phyloP scores from a whole-genome alignment of 2,329 filamentous ascomycete genomes.

The Cordyceps farinosa region DNA sequence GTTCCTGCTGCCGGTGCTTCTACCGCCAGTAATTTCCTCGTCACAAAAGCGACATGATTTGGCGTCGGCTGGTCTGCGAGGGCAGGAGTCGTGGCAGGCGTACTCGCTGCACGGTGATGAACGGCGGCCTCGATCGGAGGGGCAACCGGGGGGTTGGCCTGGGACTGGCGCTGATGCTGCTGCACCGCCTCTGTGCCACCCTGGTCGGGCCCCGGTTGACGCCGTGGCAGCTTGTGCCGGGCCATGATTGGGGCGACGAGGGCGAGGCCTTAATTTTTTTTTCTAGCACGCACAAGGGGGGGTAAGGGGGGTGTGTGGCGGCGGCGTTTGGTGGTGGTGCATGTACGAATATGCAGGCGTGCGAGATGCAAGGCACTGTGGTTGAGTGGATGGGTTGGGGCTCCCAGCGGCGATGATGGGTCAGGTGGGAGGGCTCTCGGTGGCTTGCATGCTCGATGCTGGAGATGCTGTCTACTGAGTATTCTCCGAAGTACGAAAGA shows the following conservation, averaged over 20 bases:
- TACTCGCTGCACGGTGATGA: not conserved
- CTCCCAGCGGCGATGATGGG: not conserved
- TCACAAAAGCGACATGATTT: conserved; percentile 22
- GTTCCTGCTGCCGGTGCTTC: not conserved
- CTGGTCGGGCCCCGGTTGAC: conserved; percentile 3
- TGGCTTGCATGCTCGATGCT: conserved; percentile 7
- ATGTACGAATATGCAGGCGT: conserved; percentile 9
- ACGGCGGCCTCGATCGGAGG: conserved; percentile 14
- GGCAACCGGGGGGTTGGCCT: conserved; percentile 24
- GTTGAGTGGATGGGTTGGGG: conserved; percentile 1
- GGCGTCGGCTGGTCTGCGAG: not conserved
- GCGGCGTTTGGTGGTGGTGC: not conserved
- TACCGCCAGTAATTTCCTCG: not conserved
- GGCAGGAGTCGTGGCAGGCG: conserved; percentile 1
- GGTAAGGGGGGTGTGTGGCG: not conserved
- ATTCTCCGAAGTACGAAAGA: not conserved
- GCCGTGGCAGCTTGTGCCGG: conserved; percentile 11
- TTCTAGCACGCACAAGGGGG: not conserved
- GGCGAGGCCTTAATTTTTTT: conserved; percentile 2
- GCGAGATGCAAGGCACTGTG: conserved; percentile 16
- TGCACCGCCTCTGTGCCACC: conserved; percentile 1
- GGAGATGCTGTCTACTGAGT: not conserved
- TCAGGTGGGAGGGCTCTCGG: conserved; percentile 1
- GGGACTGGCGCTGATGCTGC: conserved; percentile 12
- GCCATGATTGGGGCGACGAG: conserved; percentile 14